Evolutionary conservation across 2,329 filamentous ascomycete genomes (phyloP).

Genomic region (Xylariales sp.): DNA sequence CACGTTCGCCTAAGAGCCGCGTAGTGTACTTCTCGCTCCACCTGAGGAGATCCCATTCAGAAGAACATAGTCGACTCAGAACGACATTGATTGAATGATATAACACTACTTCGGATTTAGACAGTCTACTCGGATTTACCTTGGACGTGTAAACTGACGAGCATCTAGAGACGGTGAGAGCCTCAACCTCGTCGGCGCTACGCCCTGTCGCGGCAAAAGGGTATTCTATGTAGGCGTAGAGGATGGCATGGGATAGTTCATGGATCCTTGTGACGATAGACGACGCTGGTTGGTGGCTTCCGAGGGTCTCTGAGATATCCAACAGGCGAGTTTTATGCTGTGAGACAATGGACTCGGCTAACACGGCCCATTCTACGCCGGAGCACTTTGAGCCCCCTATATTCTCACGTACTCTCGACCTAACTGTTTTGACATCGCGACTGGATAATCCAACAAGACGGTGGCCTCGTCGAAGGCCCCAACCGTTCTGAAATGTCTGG

Average conservation of each 20-base stretch:
- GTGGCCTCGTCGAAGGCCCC: slow-evolving; percentile 22
- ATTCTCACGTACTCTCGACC: slow-evolving; percentile 4
- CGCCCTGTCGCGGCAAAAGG: not conserved
- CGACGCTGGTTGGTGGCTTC: not conserved
- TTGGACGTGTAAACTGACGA: slow-evolving; percentile 12
- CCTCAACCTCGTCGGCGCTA: not conserved
- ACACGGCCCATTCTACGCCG: not conserved
- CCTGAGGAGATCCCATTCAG: slow-evolving; percentile 16
- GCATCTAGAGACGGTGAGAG: slow-evolving; percentile 11
- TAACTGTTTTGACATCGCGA: not conserved
- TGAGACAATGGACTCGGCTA: slow-evolving; percentile 12
- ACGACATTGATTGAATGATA: slow-evolving; percentile 17
- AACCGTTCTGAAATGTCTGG: slow-evolving; percentile 23
- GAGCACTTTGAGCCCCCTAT: slow-evolving; percentile 7
- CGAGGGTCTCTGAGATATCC: slow-evolving; percentile 3
- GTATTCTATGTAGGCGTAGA: slow-evolving; percentile 19
- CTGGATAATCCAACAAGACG: slow-evolving; percentile 18
- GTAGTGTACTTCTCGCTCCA: slow-evolving; percentile 23
- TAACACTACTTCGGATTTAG: slow-evolving; percentile 15
- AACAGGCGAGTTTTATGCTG: slow-evolving; percentile 19
- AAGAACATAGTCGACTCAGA: slow-evolving; percentile 9
- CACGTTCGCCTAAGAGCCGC: not conserved
- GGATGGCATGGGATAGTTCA: slow-evolving; percentile 13
- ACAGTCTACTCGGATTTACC: not conserved
- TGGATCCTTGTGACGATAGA: slow-evolving; percentile 13